Base-by-base conservation (phyloP, 306 rosid genomes). In the Luffa acutangula region DNA sequence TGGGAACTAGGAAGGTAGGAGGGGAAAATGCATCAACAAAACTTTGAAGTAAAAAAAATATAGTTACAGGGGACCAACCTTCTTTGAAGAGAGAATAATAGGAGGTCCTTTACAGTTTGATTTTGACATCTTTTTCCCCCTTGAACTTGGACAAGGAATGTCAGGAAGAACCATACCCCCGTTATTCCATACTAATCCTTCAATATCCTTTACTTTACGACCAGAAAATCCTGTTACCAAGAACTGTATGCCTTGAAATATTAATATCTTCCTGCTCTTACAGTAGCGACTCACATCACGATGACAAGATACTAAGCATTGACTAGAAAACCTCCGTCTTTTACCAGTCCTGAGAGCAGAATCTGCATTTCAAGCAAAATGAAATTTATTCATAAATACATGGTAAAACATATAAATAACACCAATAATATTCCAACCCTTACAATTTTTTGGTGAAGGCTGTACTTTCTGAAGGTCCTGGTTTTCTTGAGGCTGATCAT, bases 171-270 rank as follows among this genome's bases (percentile, higher is more conserved):
- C 83, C 79, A 87, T 82, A 64, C 95, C 98, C 62, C 97, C 97
- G 74, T 91, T 86, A 79, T 85, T 87, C 80, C 93, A 81, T 85
- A 94, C 83, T 81, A 85, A 81, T 79, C 83, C 80, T 84, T 90
- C 93, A 83, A 85, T 52, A 60, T 88, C 89, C 83, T 82, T 86
- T 87, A 82, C 88, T 78, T 83, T 92, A 79, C 83, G 89, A 79
- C 88, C 82, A 62, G 95, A 84, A 83, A 89, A 84, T 78, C 98
- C 98, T 7, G 98, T 89, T 63, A 94, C 86, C 74, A 94, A 87
- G 88, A 94, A 94, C 34, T 86, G 91, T 80, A 85, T 80, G 52
- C 93, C 97, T 65, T 83, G 92, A 84, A 94, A 89, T 71, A 91
- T 84, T 64, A 85, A 85, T 77, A 80, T 84, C 64, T 83, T 91